These are phyloP conservation scores for Xanthoparmelia taractica DNA, from an alignment of 495 filamentous ascomycete species.

Conservation along the genomic window DNA sequence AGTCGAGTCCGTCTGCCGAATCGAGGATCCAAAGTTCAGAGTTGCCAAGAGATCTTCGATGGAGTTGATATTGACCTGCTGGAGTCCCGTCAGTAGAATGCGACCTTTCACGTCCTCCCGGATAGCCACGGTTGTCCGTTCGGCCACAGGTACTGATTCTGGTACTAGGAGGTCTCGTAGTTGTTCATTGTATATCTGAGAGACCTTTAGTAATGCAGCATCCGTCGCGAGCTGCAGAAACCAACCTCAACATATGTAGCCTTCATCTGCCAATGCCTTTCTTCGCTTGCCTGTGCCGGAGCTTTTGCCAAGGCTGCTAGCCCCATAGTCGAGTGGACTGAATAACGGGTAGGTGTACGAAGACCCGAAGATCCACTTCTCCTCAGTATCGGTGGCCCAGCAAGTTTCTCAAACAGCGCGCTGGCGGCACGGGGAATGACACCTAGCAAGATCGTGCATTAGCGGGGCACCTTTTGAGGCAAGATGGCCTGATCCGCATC, in stretches of 20 bases:
- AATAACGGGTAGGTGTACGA: conserved; percentile 75
- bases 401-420: conserved; percentile 81
- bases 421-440: conserved; percentile 87
- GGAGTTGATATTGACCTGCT: conserved; percentile 82
- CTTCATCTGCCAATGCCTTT: conserved; percentile 88
- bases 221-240: neutral
- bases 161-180: conserved; percentile 83
- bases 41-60: conserved; percentile 85
- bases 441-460: conserved; percentile 45
- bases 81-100: conserved; percentile 84
- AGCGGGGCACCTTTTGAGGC: conserved; percentile 3
- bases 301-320: conserved; percentile 43
- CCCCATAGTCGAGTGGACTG: conserved; percentile 47
- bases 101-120: conserved; percentile 87
- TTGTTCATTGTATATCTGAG: conserved; percentile 91
- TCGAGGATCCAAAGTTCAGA: conserved; percentile 84
- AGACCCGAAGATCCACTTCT: conserved; percentile 67
- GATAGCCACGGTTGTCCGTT: conserved; percentile 67
- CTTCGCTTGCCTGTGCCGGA: conserved; percentile 30
- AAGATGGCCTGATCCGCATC: conserved; percentile 1
- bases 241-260: conserved; percentile 90
- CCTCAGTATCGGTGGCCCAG: conserved; percentile 47
- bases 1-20: conserved; percentile 97
- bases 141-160: conserved; percentile 57
- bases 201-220: conserved; percentile 18